Evolutionary conservation across 352 stramenopile genomes (phyloP).

Genomic region (Saprolegnia parasitica): DNA sequence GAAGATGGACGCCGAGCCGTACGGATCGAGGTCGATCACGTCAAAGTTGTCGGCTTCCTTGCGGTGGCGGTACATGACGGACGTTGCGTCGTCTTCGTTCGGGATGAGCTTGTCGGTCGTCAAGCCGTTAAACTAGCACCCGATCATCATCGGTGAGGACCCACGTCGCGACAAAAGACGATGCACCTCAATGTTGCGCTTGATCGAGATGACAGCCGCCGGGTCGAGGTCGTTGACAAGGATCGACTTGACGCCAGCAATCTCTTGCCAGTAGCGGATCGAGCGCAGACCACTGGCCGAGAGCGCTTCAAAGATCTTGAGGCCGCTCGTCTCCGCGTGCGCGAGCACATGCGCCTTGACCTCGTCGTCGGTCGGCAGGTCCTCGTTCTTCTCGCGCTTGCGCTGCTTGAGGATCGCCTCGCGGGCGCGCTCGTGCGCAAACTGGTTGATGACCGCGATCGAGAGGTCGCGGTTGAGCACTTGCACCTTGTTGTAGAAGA

Average conservation of each 20-base stretch:
- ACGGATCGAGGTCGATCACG: constrained; percentile 99
- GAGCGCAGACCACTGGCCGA: constrained; percentile 97
- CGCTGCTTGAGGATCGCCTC: constrained; percentile 62
- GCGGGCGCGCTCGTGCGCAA: constrained; percentile 84
- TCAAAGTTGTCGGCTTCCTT: constrained; percentile 93
- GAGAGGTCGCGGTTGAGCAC: constrained; percentile 99
- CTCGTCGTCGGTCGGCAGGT: constrained; percentile 52
- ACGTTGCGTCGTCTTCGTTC: constrained; percentile 79
- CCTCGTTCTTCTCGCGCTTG: constrained; percentile 62
- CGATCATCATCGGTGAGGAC: background rate
- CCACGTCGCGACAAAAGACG: background rate
- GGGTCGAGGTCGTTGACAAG: constrained; percentile 99
- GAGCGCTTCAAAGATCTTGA: constrained; percentile 98
- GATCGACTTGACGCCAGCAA: constrained; percentile 95
- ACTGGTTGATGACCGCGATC: constrained; percentile 97
- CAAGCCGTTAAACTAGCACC: constrained; percentile 70
- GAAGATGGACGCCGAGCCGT: constrained; percentile 98
- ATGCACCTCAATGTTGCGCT: constrained; percentile 86
- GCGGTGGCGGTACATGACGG: constrained; percentile 85
- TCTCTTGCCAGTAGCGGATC: constrained; percentile 99
- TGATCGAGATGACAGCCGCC: constrained; percentile 93
- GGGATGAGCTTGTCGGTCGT: constrained; percentile 77
- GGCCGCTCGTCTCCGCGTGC: constrained; percentile 74
- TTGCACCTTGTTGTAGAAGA: constrained; percentile 92
- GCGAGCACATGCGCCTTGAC: constrained; percentile 61